Conservation (phyloP, 2,329 filamentous ascomycete species). For the Arthrinium puccinioides region DNA sequence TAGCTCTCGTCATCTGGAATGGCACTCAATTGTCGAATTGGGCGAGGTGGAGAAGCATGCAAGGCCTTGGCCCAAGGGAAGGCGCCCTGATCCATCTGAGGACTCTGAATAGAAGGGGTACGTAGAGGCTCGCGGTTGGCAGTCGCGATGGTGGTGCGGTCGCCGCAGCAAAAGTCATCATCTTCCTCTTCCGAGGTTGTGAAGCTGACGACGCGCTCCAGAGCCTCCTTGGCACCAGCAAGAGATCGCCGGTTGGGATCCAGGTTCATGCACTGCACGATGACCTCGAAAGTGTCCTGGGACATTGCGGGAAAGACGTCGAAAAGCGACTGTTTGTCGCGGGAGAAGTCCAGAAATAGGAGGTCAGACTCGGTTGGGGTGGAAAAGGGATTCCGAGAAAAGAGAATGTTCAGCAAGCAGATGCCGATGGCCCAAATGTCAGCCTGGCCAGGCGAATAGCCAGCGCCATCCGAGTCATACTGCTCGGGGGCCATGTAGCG, state of each 20-base stretch:
- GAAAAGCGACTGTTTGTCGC: slow-evolving; percentile 91
- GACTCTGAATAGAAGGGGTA: slow-evolving; percentile 89
- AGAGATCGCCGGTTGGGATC: slow-evolving; percentile 87
- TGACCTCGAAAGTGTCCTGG: slow-evolving; percentile 92
- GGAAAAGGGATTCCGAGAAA: slow-evolving; percentile 93
- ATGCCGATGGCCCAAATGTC: slow-evolving; percentile 98
- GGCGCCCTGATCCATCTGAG: slow-evolving; percentile 69
- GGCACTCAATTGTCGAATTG: slow-evolving; percentile 75
- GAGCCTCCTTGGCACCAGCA: slow-evolving; percentile 66
- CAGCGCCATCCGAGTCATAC: slow-evolving; percentile 78
- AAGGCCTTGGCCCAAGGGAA: slow-evolving; percentile 95
- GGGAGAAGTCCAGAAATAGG: slow-evolving; percentile 85
- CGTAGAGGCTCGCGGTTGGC: slow-evolving; percentile 92
- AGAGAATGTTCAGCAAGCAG: slow-evolving; percentile 91
- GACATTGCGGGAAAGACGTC: slow-evolving; percentile 99
- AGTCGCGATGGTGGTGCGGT: slow-evolving; percentile 69
- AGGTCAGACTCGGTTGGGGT: slow-evolving; percentile 86
- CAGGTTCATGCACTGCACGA: slow-evolving; percentile 82
- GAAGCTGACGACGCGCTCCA: slow-evolving; percentile 78
- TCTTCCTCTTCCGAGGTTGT: slow-evolving; percentile 86
- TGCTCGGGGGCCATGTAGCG: slow-evolving; percentile 99
- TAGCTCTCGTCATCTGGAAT: slow-evolving; percentile 78
- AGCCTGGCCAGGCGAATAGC: slow-evolving; percentile 88
- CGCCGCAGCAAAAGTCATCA: slow-evolving; percentile 87
- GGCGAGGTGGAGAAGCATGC: slow-evolving; percentile 64